Evolutionary conservation across 192 early-diverging fungal species (phyloP).

Genomic region (Diversispora epigaea): DNA sequence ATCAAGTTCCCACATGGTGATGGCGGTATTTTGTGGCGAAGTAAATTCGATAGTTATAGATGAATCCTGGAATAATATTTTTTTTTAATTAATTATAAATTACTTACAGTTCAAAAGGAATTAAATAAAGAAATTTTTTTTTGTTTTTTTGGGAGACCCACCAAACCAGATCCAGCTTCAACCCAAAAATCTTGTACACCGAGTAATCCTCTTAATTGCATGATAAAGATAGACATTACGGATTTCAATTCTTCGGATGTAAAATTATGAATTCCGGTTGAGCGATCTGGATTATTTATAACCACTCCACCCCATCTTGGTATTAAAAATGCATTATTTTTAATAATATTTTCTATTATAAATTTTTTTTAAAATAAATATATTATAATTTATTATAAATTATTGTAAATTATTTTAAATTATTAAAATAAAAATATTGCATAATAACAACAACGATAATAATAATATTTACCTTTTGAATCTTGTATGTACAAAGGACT

Average conservation of each 20-base stretch:
- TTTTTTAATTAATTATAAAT: too few species aligned
- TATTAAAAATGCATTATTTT: conserved; percentile 84
- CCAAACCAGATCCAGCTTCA: neutral
- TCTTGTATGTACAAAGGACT: conserved; percentile 72
- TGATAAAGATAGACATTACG: conserved; percentile 76
- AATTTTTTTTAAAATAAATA: neutral
- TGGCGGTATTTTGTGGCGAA: conserved; percentile 52
- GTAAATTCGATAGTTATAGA: conserved; percentile 42
- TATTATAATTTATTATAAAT: neutral
- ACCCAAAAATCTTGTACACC: conserved; percentile 65
- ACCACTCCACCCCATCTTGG: conserved; percentile 94
- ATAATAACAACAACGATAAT: too few species aligned
- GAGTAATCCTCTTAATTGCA: conserved; percentile 79
- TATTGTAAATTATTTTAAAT: neutral
- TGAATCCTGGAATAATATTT: conserved; percentile 13
- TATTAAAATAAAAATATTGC: too few species aligned
- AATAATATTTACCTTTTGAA: conserved; percentile 42
- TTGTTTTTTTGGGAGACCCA: too few species aligned
- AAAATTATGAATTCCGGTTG: conserved; percentile 33
- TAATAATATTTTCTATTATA: conserved; percentile 42
- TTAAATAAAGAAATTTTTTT: neutral
- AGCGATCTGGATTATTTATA: conserved; percentile 63
- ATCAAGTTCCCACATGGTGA: conserved; percentile 85
- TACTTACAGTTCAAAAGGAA: too few species aligned
- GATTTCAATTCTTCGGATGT: conserved; percentile 59